phyloP scores from a whole-genome alignment of 106 monocot species.

The Gastrodia elata region DNA sequence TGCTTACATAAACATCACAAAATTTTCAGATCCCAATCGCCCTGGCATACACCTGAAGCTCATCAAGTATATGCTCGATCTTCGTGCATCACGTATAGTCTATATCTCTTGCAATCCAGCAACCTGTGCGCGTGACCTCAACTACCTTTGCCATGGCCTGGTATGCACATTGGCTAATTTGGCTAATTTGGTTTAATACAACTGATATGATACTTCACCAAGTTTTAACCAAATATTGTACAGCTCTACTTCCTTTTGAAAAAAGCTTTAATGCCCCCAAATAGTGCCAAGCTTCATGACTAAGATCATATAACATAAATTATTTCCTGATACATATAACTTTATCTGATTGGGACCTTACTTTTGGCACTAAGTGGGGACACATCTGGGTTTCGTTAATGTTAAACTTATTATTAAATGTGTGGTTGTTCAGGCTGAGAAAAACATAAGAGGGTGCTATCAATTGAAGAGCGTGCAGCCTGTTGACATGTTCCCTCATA shows the following conservation, averaged over 20 bases:
- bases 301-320: too few species aligned
- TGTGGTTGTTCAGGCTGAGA: constrained; percentile 42
- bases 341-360: too few species aligned
- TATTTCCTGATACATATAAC: too few species aligned
- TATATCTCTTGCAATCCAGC: constrained; percentile 97
- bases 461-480: constrained; percentile 63
- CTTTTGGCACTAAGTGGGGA: too few species aligned
- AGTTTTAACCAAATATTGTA: too few species aligned
- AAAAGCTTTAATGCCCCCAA: too few species aligned
- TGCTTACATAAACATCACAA: background rate
- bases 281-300: too few species aligned
- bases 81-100: constrained; percentile 49
- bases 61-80: constrained; percentile 74
- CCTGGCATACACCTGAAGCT: constrained; percentile 96
- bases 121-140: constrained; percentile 90
- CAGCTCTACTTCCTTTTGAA: too few species aligned
- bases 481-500: constrained; percentile 98
- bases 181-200: too few species aligned
- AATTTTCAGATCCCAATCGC: constrained; percentile 80
- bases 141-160: constrained; percentile 91
- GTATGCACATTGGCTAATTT: constrained; percentile 29
- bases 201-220: too few species aligned
- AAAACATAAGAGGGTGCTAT: constrained; percentile 71
- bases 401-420: constrained; percentile 1
- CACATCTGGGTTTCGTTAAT: background rate